A percentile compares a stretch with the other conserved stretches of the same genome.
Evolutionary conservation across 108 stramenopile genomes (phyloP).

Genomic region (Skeletonema grethae): DNA sequence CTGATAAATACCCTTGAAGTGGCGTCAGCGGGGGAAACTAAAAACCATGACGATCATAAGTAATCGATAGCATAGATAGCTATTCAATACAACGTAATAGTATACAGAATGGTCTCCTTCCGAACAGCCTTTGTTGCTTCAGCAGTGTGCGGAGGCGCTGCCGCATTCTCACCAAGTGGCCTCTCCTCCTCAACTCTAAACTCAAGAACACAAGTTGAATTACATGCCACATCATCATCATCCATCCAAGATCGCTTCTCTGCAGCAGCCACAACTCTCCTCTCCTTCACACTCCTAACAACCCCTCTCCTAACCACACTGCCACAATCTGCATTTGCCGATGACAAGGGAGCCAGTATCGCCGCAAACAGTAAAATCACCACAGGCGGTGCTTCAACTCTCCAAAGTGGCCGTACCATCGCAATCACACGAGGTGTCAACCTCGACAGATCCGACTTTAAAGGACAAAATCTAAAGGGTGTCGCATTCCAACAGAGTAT

Average conservation of each 20-base stretch:
- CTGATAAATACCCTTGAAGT: too few species aligned
- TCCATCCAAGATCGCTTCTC: not conserved
- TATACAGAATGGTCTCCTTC: not conserved
- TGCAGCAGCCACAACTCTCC: not conserved
- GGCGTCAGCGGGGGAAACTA: not conserved
- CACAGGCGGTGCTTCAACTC: constrained; percentile 85
- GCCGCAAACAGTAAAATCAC: constrained; percentile 82
- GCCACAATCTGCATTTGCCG: constrained; percentile 17
- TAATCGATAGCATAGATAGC: too few species aligned
- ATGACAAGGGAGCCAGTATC: constrained; percentile 55
- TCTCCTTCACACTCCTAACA: constrained; percentile 1
- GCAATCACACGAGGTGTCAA: constrained; percentile 95
- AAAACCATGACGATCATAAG: too few species aligned
- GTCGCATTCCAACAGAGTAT: constrained; percentile 96
- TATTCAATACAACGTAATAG: not conserved
- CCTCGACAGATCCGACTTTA: constrained; percentile 82
- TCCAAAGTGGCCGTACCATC: constrained; percentile 87
- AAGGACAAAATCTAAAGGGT: constrained; percentile 82
- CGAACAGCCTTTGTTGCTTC: not conserved
- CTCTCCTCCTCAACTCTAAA: not conserved
- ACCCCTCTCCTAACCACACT: not conserved
- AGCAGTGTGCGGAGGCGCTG: not conserved
- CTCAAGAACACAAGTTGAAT: not conserved
- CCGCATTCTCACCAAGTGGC: not conserved
- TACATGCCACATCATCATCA: not conserved